Base-by-base conservation (phyloP, 768 basidiomycete genomes). In the Termitomyces sp. region DNA sequence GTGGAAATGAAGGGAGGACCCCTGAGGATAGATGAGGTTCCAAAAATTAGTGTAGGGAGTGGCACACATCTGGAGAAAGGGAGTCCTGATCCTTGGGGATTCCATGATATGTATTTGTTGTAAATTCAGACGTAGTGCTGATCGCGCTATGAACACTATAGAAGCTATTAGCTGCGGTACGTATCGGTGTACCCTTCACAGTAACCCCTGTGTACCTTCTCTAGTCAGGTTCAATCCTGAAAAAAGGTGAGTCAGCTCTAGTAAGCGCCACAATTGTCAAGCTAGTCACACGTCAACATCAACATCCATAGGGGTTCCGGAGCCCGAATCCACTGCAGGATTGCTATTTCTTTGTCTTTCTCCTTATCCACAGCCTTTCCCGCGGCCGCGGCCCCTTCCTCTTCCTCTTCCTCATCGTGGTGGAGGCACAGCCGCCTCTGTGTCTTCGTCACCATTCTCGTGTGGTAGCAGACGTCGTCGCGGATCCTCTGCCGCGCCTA, bases 371-470 rank as follows among this genome's bases (percentile, higher is more conserved):
- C 65, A 9, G 63, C 62, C 42, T 68, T 72, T 73, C 20, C 74
- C 71, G 16, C 78, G 71, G 12, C 75, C 65, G n/a, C 75, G 67
- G 16, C 74, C 66, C 35, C 72, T 64, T 6, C 72, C 69, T 52
- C 75, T 67, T 15, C 73, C 69, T 50, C 72, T 70, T 20, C 75
- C 72, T 42, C 78, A 67, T 13, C 75, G 74, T n/a, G 72, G 53
- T 3, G 70, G 62, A n/a, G 71, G 73, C 39, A 70, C 62, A 22
- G 70, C 59, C 56, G 66, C 71, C 42, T 68, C 69, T 1, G 79
- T 76, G 2, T 65, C 73, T 8, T 76, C 78, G 2, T 79, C 81
- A 18, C 67, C 79, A 0, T 6, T 73, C 73, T 16, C 66, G 66
- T 13, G 69, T 61, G 8, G 55, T 44, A 6, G 60, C 63, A 12